A percentile compares a stretch with the other conserved stretches of the same genome.
phyloP scores from a whole-genome alignment of 331 rosid species.

The Telfairia occidentalis region DNA sequence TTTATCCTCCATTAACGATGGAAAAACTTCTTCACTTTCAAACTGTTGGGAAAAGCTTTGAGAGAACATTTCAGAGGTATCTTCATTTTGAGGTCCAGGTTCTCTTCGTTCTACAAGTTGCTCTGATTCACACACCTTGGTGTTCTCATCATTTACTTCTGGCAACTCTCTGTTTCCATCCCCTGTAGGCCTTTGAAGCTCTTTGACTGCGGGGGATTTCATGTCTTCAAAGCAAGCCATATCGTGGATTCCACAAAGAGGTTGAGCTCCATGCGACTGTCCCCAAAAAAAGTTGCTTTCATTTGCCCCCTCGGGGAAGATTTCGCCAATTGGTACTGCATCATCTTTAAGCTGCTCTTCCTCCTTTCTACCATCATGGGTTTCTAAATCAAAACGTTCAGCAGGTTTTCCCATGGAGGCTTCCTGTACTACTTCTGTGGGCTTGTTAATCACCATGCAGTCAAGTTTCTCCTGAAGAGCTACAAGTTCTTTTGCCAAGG shows the following conservation, averaged over 20 bases:
- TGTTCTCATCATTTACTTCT: background rate
- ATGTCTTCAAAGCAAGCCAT: background rate
- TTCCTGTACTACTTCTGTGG: slow-evolving; percentile 15
- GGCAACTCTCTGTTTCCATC: background rate
- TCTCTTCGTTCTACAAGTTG: background rate
- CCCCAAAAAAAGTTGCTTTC: background rate
- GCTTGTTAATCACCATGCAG: slow-evolving; percentile 13
- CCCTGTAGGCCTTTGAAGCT: background rate
- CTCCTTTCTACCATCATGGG: background rate
- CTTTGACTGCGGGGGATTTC: background rate
- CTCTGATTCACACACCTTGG: background rate
- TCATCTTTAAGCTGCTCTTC: slow-evolving; percentile 15
- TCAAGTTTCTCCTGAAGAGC: slow-evolving; percentile 64
- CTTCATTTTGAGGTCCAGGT: background rate
- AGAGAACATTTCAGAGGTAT: background rate
- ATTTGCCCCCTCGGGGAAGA: background rate
- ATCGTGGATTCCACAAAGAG: background rate
- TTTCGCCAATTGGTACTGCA: background rate
- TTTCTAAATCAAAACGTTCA: slow-evolving; percentile 1
- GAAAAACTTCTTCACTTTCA: background rate
- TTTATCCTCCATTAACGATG: background rate
- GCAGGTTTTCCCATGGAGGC: background rate
- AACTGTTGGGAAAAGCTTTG: background rate
- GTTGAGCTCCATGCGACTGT: slow-evolving; percentile 8
- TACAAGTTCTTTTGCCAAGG: slow-evolving; percentile 70